Evolutionary conservation across 192 early-diverging fungal species (phyloP), one percentile per base, ranked within the genome.

Genomic region (Phlyctochytrium arcticum): DNA sequence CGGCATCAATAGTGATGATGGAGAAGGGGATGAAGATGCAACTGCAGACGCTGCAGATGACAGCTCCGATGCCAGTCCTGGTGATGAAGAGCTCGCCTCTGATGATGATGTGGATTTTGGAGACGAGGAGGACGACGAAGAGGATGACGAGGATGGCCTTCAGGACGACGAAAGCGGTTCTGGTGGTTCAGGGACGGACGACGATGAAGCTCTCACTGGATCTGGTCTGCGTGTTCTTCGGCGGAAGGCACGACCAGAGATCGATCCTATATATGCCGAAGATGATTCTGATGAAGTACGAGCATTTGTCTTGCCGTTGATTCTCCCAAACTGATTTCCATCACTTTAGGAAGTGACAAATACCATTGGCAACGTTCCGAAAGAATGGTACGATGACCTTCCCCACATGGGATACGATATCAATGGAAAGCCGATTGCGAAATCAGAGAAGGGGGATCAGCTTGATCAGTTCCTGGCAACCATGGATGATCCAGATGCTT

Each of bases 361-460:
- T 72, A 96, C 93, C 0, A 87, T 97, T 53, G 97, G 97, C 54
- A 94, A 96, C 58, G 84, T 99, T 33, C 94, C 97, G 6, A 86
- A 95, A 72, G 90, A 96, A 74, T 98, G 95, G 95, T 99, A 99
- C 69, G 89, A 91, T 35, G 97, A 99, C 46, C 90, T 89, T 42
- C 89, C 88, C 51, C 97, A 99, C 69, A 96, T 98, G 58, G 97
- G 97, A 36, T 99, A 99, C 72, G 88, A 93, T 65, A 77, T 95
- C 29, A 78, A 95, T 64, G 97, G 97, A 34, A 93, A 98, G 68
- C 92, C 86, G 72, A 86, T 99, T 31, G 75, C 91, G 80, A 84
- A 80, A 65, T 92, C 93, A n/a, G 87, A 87, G 15, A 89, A 84
- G n/a, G 82, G 80, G 24, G 96, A 99, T 66, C 90, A 95, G 69